Percentiles rank a stretch among this genome's conserved stretches.
Evolutionary conservation across 2,329 filamentous ascomycete species (phyloP).

Genomic region (Talaromyces funiculosus): DNA sequence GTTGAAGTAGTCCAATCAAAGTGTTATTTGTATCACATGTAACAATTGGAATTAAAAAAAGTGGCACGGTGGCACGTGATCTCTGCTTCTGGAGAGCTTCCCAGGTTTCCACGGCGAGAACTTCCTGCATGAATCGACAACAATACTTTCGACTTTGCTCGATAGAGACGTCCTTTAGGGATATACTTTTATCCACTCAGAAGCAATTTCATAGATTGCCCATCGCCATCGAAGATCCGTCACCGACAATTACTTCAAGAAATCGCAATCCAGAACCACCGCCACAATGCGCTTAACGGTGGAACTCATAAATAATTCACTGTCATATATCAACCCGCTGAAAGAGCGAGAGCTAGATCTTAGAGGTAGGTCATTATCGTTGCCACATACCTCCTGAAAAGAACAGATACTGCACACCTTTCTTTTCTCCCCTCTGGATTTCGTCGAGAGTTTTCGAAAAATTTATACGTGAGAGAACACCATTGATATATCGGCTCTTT

Average conservation of each 20-base stretch:
- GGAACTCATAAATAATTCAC: constrained; percentile 87
- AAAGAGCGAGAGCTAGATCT: constrained; percentile 99
- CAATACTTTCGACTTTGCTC: not conserved
- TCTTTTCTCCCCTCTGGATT: constrained; percentile 19
- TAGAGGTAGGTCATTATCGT: constrained; percentile 76
- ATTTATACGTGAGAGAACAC: constrained; percentile 53
- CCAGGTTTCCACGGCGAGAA: not conserved
- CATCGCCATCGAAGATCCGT: not conserved
- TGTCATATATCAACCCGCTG: constrained; percentile 97
- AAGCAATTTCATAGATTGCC: not conserved
- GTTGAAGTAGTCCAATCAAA: not conserved
- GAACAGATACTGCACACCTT: constrained; percentile 88
- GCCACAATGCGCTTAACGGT: constrained; percentile 82
- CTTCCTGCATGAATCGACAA: not conserved
- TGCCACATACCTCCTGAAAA: constrained; percentile 57
- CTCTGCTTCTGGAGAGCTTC: constrained; percentile 2
- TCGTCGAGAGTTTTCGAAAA: not conserved
- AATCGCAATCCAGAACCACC: not conserved
- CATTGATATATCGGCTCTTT: constrained; percentile 69
- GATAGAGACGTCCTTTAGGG: not conserved
- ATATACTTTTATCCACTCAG: no score
- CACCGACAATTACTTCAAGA: not conserved
- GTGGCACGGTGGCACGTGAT: not conserved
- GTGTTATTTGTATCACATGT: not conserved
- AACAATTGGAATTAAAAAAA: not conserved